These are phyloP conservation scores for Lactarius hatsudake DNA, from an alignment of 768 basidiomycete genomes.

Conservation along the genomic window DNA sequence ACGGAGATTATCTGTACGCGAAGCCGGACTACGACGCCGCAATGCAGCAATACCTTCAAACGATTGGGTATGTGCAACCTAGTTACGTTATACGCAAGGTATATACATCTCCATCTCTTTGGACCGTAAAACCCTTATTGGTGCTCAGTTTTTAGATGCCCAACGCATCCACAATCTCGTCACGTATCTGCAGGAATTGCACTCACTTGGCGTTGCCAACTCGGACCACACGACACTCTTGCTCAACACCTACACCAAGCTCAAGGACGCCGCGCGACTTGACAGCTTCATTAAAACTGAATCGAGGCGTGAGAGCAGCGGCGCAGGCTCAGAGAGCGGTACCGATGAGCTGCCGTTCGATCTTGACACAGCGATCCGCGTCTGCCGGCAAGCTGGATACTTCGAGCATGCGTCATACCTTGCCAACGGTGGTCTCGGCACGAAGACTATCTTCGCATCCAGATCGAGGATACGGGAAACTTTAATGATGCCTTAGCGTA, in stretches of 20 bases:
- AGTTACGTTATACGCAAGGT: constrained; percentile 98
- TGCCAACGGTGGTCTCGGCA: constrained; percentile 87
- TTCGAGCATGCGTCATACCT: constrained; percentile 94
- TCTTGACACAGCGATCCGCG: constrained; percentile 93
- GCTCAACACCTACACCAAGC: constrained; percentile 96
- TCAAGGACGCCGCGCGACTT: constrained; percentile 84
- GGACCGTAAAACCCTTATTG: constrained; percentile 10
- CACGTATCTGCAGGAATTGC: constrained; percentile 93
- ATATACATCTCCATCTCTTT: background rate
- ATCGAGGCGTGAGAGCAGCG: constrained; percentile 45
- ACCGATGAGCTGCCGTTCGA: constrained; percentile 86
- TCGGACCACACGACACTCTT: constrained; percentile 95
- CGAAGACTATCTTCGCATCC: constrained; percentile 90
- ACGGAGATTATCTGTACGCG: constrained; percentile 86
- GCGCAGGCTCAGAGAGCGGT: constrained; percentile 47
- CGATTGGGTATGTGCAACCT: constrained; percentile 84
- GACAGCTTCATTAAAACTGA: constrained; percentile 93
- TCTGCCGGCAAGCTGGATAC: constrained; percentile 95
- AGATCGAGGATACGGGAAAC: constrained; percentile 88
- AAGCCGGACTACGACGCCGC: constrained; percentile 93
- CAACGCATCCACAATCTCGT: constrained; percentile 95
- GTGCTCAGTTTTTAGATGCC: constrained; percentile 85
- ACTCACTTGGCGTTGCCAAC: constrained; percentile 85
- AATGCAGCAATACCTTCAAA: constrained; percentile 89
- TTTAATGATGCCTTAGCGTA: constrained; percentile 80